Percentiles rank a stretch among this genome's conserved stretches.
Conservation (phyloP, 176 grass and related monocot species). For the Lolium rigidum region DNA sequence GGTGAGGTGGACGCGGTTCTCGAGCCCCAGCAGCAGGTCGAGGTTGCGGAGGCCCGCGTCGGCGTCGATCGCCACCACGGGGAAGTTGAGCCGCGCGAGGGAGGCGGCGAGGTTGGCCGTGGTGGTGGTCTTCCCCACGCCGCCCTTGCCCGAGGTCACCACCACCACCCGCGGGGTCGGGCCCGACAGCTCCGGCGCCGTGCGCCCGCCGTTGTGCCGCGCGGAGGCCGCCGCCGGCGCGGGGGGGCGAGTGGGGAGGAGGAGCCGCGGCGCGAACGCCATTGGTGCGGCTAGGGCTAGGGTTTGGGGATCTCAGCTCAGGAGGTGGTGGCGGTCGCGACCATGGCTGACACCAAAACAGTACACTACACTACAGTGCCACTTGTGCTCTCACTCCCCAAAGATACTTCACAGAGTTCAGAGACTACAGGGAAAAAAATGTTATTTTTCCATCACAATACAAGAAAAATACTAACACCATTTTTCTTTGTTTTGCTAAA, state of each 20-base stretch:
- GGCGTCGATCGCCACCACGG: constrained; percentile 78
- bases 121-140: constrained; percentile 94
- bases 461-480: not conserved
- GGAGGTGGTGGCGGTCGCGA: not conserved
- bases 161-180: constrained; percentile 84
- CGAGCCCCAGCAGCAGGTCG: constrained; percentile 88
- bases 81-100: constrained; percentile 81
- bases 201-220: constrained; percentile 41
- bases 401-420: not conserved
- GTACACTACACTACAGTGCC: not conserved
- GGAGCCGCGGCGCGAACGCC: constrained; percentile 44
- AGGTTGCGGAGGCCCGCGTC: constrained; percentile 92
- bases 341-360: constrained; percentile 28
- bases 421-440: not conserved
- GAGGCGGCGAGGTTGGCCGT: constrained; percentile 88
- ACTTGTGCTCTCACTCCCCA: not conserved
- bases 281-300: constrained; percentile 35
- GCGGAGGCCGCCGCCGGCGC: constrained; percentile 7
- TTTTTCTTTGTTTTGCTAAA: not conserved
- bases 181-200: constrained; percentile 72
- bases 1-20: constrained; percentile 92
- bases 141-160: constrained; percentile 93
- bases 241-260: not conserved
- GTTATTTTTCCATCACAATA: not conserved
- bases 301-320: constrained; percentile 34